phyloP scores from a whole-genome alignment of 768 basidiomycete species.

The Russula sp. region DNA sequence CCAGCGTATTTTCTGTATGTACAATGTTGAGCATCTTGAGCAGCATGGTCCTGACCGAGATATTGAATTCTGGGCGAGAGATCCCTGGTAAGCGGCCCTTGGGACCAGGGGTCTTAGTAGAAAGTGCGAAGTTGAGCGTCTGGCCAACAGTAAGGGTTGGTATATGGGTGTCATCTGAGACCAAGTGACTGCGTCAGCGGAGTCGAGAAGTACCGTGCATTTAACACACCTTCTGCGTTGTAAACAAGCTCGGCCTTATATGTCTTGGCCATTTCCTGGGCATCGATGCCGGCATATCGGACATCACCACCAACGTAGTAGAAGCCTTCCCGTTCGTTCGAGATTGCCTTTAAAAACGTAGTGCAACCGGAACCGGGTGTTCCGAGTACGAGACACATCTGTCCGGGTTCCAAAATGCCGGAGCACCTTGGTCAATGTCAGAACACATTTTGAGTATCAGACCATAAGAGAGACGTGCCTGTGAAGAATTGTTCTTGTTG shows the following conservation, averaged over 20 bases:
- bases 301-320: constrained; percentile 63
- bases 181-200: constrained; percentile 19
- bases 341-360: constrained; percentile 79
- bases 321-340: constrained; percentile 68
- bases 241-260: constrained; percentile 82
- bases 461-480: constrained; percentile 1
- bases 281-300: constrained; percentile 74
- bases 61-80: constrained; percentile 53
- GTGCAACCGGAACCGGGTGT: constrained; percentile 60
- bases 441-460: neutral
- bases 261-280: constrained; percentile 67
- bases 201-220: neutral
- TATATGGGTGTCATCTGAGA: constrained; percentile 73
- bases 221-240: constrained; percentile 58
- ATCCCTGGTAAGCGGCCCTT: constrained; percentile 65
- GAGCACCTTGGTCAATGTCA: constrained; percentile 80
- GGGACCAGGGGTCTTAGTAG: constrained; percentile 73
- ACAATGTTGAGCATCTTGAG: constrained; percentile 79
- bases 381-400: constrained; percentile 34
- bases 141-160: constrained; percentile 78
- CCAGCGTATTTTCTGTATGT: constrained; percentile 73
- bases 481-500: constrained; percentile 19
- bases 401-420: constrained; percentile 21
- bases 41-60: constrained; percentile 53
- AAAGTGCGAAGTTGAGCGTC: constrained; percentile 66